A percentile compares a stretch with the other conserved stretches of the same genome.
These are phyloP conservation scores for Chenopodium suecicum DNA, from an alignment of 148 eudicot genomes.

Conservation along the genomic window DNA sequence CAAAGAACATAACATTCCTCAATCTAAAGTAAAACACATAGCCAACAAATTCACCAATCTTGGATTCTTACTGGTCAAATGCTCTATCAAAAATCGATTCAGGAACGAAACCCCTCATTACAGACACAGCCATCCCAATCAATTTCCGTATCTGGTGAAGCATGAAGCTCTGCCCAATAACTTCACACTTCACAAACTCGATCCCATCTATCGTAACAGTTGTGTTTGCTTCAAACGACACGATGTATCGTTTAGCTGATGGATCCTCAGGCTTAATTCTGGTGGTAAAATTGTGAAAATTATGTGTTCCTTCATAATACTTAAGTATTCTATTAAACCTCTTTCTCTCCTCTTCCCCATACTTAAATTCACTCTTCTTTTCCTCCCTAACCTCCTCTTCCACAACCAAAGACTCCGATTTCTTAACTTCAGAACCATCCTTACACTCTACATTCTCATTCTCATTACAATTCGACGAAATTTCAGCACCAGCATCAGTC, in stretches of 20 bases:
- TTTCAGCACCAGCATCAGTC: slow-evolving; percentile 12
- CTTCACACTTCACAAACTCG: slow-evolving; percentile 91
- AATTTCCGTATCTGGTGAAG: slow-evolving; percentile 93
- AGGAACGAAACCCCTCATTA: slow-evolving; percentile 71
- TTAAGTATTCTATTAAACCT: slow-evolving; percentile 72
- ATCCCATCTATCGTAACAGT: slow-evolving; percentile 64
- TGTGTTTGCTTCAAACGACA: slow-evolving; percentile 72
- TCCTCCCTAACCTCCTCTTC: slow-evolving; percentile 13
- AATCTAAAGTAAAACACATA: background rate
- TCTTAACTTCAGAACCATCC: background rate
- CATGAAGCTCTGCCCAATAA: slow-evolving; percentile 96
- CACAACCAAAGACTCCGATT: background rate
- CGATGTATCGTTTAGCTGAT: slow-evolving; percentile 69
- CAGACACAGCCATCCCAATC: slow-evolving; percentile 86
- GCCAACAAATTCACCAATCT: background rate
- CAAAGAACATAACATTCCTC: no score
- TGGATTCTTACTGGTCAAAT: slow-evolving; percentile 52
- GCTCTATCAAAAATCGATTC: slow-evolving; percentile 69
- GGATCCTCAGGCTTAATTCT: slow-evolving; percentile 89
- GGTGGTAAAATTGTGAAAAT: slow-evolving; percentile 90
- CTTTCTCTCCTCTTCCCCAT: slow-evolving; percentile 63
- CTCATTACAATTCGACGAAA: slow-evolving; percentile 32
- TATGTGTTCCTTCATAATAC: slow-evolving; percentile 76
- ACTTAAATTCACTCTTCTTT: slow-evolving; percentile 45
- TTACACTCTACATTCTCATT: background rate